Conservation (phyloP, 2,329 filamentous ascomycete species). For the Didymella lethalis region DNA sequence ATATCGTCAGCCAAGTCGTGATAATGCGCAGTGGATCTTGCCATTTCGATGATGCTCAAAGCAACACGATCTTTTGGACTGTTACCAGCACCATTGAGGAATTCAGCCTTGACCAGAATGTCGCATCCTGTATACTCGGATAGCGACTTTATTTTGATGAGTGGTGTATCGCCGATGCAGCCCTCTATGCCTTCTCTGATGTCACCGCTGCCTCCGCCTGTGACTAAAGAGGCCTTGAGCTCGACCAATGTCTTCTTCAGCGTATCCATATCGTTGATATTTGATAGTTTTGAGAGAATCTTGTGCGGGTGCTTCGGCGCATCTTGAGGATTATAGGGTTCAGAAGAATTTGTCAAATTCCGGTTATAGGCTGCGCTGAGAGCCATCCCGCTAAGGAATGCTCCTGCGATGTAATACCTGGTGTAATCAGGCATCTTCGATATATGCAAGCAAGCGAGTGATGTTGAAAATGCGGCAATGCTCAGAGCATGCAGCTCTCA, state of each 20-base stretch:
- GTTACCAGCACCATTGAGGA: slow-evolving; percentile 91
- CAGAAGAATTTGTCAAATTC: slow-evolving; percentile 22
- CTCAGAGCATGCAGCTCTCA: slow-evolving; percentile 31
- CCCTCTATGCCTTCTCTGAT: slow-evolving; percentile 85
- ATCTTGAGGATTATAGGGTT: slow-evolving; percentile 26
- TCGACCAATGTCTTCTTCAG: slow-evolving; percentile 38
- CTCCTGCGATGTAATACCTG: slow-evolving; percentile 69
- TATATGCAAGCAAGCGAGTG: slow-evolving; percentile 11
- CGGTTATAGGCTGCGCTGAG: slow-evolving; percentile 60
- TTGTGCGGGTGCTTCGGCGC: slow-evolving; percentile 34
- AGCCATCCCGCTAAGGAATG: slow-evolving; percentile 79
- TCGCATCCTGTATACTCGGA: slow-evolving; percentile 86
- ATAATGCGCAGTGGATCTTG: slow-evolving; percentile 35
- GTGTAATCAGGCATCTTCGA: slow-evolving; percentile 45
- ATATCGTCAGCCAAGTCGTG: slow-evolving; percentile 14
- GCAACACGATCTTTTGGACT: slow-evolving; percentile 96
- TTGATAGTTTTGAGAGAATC: slow-evolving; percentile 32
- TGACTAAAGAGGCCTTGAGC: slow-evolving; percentile 24
- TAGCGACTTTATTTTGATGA: slow-evolving; percentile 84
- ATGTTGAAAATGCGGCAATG: slow-evolving; percentile 24
- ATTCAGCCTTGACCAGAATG: slow-evolving; percentile 94
- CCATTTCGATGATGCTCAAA: slow-evolving; percentile 80
- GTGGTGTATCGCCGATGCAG: slow-evolving; percentile 90
- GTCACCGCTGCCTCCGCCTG: slow-evolving; percentile 26
- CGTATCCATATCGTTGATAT: slow-evolving; percentile 34